These are phyloP conservation scores for Tolypocladium guangdongense DNA, from an alignment of 2,329 filamentous ascomycete species.

Conservation along the genomic window DNA sequence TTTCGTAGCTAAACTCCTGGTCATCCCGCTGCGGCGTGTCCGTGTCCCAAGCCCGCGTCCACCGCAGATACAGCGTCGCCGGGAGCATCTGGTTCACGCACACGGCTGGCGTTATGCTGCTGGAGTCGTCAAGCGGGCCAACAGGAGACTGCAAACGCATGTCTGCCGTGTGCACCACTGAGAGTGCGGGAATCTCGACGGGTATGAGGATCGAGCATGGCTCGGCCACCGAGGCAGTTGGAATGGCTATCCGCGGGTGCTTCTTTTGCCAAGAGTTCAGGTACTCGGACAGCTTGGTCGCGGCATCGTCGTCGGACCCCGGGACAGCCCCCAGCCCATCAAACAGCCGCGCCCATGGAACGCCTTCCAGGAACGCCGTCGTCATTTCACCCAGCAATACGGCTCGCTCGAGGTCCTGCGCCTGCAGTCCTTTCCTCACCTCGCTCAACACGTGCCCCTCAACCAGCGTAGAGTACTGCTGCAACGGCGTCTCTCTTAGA, in stretches of 20 bases:
- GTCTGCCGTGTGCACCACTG: conserved; percentile 72
- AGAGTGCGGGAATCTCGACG: conserved; percentile 76
- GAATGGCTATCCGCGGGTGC: conserved; percentile 16
- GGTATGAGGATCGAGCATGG: conserved; percentile 68
- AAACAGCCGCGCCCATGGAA: conserved; percentile 40
- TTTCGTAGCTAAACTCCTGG: conserved; percentile 73
- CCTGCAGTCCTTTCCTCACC: conserved; percentile 31
- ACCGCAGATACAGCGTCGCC: conserved; percentile 50
- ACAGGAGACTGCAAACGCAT: conserved; percentile 39
- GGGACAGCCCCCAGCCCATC: conserved; percentile 34
- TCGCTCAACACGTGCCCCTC: conserved; percentile 31
- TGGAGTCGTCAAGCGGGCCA: conserved; percentile 14
- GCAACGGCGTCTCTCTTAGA: conserved; percentile 29
- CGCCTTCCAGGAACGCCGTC: conserved; percentile 33
- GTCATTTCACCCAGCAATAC: conserved; percentile 41
- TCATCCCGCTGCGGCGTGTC: conserved; percentile 28
- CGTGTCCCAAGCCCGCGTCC: conserved; percentile 53
- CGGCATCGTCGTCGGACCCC: conserved; percentile 21
- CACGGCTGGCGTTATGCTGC: conserved; percentile 32
- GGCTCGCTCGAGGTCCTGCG: conserved; percentile 43
- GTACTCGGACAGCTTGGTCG: conserved; percentile 12
- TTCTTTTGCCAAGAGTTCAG: conserved; percentile 23
- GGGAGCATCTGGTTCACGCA: conserved; percentile 54
- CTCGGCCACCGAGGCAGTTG: conserved; percentile 16
- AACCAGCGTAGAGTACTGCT: conserved; percentile 36